Evolutionary conservation across 495 filamentous ascomycete genomes (phyloP), one percentile per base, ranked within the genome.

Genomic region (Tuber indicum): DNA sequence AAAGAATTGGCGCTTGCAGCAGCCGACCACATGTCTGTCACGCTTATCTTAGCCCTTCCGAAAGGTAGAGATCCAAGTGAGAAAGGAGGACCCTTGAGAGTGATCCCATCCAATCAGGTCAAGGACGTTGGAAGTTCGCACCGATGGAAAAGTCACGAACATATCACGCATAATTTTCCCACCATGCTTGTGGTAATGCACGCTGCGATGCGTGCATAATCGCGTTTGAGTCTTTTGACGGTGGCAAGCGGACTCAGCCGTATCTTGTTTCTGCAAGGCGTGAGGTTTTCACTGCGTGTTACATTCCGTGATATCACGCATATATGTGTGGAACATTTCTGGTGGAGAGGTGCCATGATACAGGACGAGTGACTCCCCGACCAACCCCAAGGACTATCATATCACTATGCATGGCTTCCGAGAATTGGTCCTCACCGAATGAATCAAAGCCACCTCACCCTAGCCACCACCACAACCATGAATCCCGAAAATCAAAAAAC

Each of bases 41-140:
- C 58, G 58, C 58, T 66, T 66, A 66, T 66, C 58, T 66, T 66
- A 36, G 58, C 58, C 17, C 58, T 32, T 66, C 58, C 58, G 58
- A 66, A 14, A 36, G 5, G 58, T 66, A 4, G 58, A 66, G 26
- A 66, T 26, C 52, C 10, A 52, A 52, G 52, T 62, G 52, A 32
- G 10, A 16, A 26, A 32, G 52, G n/a, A 32, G n/a, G n/a, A 5
- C 2, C 52, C 52, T 32, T 32, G n/a, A 32, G n/a, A 32, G 10
- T n/a, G 52, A 62, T 5, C n/a, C 12, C 12, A 16, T 62, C 52
- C n/a, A 62, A 32, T 32, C 10, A 62, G 10, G 32, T 32, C 3
- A 26, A 26, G 26, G 52, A 14, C n/a, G 9, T 26, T 16, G n/a
- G 26, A 14, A n/a, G n/a, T 52, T 52, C 9, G n/a, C 47, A n/a